Evolutionary conservation across 2,329 filamentous ascomycete genomes (phyloP).

Genomic region (Epichloe amarillans): DNA sequence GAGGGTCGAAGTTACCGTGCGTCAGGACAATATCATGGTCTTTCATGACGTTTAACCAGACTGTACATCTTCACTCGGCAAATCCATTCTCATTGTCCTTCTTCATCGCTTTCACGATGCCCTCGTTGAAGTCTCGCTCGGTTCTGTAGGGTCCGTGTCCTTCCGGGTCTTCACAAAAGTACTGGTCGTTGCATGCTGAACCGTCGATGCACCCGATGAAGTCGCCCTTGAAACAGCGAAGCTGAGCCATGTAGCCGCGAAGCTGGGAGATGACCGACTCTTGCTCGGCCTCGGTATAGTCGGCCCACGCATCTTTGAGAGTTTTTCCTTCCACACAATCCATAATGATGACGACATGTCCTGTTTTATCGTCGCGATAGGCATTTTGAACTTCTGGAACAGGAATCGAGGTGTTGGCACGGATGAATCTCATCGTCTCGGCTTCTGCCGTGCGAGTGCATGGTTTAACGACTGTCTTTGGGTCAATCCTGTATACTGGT

Average conservation of each 20-base stretch:
- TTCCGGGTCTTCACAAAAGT: conserved; percentile 6
- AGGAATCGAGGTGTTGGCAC: conserved; percentile 6
- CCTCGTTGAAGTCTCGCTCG: conserved; percentile 11
- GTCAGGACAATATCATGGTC: conserved; percentile 23
- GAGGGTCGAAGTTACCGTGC: conserved; percentile 29
- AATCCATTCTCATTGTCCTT: conserved; percentile 2
- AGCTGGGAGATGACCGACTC: conserved; percentile 10
- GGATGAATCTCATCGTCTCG: conserved; percentile 7
- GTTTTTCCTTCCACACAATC: conserved; percentile 8
- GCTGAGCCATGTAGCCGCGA: conserved; percentile 9
- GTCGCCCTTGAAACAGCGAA: conserved; percentile 8
- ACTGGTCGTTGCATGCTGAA: conserved; percentile 10
- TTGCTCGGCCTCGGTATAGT: conserved; percentile 6
- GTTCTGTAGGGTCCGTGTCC: conserved; percentile 8
- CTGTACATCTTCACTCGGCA: conserved; percentile 5
- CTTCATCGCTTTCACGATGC: conserved; percentile 9
- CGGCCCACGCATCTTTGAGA: conserved; percentile 8
- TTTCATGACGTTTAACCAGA: conserved; percentile 8
- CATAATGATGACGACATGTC: conserved; percentile 9
- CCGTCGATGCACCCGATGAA: conserved; percentile 11
- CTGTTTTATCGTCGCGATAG: conserved; percentile 5
- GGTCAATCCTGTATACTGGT: not conserved
- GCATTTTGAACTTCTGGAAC: conserved; percentile 6
- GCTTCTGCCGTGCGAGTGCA: conserved; percentile 5
- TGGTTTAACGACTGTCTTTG: conserved; percentile 8